These are phyloP conservation scores for Blastocrithidia nonstop DNA, from an alignment of 208 protist species.

Conservation along the genomic window DNA sequence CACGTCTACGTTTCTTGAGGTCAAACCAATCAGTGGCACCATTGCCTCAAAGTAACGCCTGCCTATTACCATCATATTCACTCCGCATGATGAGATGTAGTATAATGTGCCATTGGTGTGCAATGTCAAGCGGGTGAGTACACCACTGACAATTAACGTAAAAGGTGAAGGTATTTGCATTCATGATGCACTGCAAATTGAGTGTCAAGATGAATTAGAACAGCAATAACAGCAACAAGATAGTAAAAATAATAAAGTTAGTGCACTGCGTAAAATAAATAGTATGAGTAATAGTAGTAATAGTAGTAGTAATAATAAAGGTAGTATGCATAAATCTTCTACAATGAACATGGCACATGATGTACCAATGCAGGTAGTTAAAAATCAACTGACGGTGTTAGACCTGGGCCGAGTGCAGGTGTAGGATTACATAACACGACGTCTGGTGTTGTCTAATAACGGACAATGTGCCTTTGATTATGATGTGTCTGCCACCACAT, in stretches of 20 bases:
- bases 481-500: constrained; percentile 20
- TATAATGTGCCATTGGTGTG: constrained; percentile 90
- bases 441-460: constrained; percentile 81
- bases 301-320: no score
- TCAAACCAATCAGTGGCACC: constrained; percentile 70
- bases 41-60: constrained; percentile 58
- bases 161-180: constrained; percentile 92
- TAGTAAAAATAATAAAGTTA: no score
- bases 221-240: constrained; percentile 5
- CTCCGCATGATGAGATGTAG: constrained; percentile 77
- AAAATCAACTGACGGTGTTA: constrained; percentile 8
- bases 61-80: constrained; percentile 70
- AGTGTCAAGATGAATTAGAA: constrained; percentile 20
- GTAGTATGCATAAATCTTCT: no score
- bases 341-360: no score
- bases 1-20: constrained; percentile 29
- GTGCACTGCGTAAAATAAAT: no score
- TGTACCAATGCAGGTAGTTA: background rate
- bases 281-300: no score
- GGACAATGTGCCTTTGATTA: constrained; percentile 86
- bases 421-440: constrained; percentile 49
- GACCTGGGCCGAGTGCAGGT: constrained; percentile 90
- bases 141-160: constrained; percentile 88
- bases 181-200: constrained; percentile 76
- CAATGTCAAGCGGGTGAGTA: constrained; percentile 82